Evolutionary conservation across 306 rosid genomes (phyloP).

Genomic region (Pyrus bretschneideri): DNA sequence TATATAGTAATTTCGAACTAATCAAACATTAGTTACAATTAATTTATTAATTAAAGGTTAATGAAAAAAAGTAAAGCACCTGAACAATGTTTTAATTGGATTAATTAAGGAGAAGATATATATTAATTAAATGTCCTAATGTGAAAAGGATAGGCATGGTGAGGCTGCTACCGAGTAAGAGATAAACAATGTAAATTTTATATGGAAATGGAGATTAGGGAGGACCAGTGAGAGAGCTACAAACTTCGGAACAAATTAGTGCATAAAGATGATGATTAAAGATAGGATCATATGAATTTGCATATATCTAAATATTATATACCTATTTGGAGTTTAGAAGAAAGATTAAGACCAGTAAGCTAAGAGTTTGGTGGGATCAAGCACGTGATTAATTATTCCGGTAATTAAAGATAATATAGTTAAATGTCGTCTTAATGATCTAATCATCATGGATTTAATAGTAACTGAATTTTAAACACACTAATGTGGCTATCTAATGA

Average conservation of each 20-base stretch:
- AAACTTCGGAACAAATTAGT: slow-evolving; percentile 4
- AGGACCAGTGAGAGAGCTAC: not conserved
- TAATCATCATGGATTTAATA: no score
- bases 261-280: slow-evolving; percentile 31
- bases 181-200: not conserved
- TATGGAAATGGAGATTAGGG: not conserved
- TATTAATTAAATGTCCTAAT: not conserved
- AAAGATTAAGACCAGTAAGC: slow-evolving; percentile 10
- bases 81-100: slow-evolving; percentile 9
- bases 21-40: not conserved
- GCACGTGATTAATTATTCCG: slow-evolving; percentile 17
- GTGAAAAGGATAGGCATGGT: not conserved
- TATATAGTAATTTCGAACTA: not conserved
- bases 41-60: slow-evolving; percentile 1
- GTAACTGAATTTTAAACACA: not conserved
- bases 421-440: not conserved
- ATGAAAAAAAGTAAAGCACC: not conserved
- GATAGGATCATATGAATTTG: slow-evolving; percentile 5
- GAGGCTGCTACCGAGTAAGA: not conserved
- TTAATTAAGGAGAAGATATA: not conserved
- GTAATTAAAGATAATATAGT: slow-evolving; percentile 14
- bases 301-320: not conserved
- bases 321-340: not conserved
- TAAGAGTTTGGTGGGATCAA: slow-evolving; percentile 7
- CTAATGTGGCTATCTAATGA: slow-evolving; percentile 19